phyloP scores from a whole-genome alignment of 2,329 filamentous ascomycete genomes.

The Pestalotiopsis sp. region DNA sequence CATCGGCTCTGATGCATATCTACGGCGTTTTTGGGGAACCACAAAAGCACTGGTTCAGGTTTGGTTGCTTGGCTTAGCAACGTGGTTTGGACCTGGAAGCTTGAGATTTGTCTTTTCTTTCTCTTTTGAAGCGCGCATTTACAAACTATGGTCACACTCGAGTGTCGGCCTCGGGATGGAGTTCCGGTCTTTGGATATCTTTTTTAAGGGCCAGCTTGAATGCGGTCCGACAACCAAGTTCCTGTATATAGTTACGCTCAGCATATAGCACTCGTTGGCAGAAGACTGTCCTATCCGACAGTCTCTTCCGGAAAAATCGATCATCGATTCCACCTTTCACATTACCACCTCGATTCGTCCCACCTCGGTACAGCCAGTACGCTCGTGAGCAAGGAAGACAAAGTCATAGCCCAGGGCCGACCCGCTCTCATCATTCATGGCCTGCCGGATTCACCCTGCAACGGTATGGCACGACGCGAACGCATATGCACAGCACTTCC shows the following conservation, averaged over 20 bases:
- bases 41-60: background rate
- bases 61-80: background rate
- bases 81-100: background rate
- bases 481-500: background rate
- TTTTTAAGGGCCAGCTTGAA: background rate
- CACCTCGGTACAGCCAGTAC: background rate
- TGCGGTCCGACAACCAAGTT: conserved; percentile 2
- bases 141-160: conserved; percentile 7
- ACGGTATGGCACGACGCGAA: background rate
- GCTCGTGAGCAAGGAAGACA: background rate
- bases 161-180: conserved; percentile 9
- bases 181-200: conserved; percentile 1
- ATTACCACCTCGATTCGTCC: background rate
- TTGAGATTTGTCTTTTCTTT: background rate
- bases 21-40: conserved; percentile 13
- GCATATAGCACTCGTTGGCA: background rate
- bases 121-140: conserved; percentile 13
- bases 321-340: background rate
- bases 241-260: conserved; percentile 10
- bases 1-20: background rate
- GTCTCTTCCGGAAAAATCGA: conserved; percentile 1
- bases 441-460: background rate
- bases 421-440: background rate
- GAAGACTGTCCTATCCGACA: background rate
- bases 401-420: background rate